Base-by-base conservation (phyloP, 371 early-diverging fungal species). In the Umbelopsis sp. region DNA sequence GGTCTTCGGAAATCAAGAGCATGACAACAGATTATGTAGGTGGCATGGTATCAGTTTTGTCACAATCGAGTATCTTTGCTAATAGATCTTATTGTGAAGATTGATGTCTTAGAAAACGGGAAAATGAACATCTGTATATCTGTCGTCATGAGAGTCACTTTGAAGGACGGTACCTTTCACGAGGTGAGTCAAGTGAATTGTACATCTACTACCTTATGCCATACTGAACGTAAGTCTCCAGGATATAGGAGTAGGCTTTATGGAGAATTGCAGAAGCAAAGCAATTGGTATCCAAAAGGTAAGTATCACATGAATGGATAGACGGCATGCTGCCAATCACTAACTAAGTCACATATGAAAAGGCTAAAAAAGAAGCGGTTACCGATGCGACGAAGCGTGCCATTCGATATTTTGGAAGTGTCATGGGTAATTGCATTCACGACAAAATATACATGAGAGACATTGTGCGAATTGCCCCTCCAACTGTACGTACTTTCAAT, bases 341-440 rank as follows among this genome's bases (percentile, higher is more conserved):
- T 29, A 38, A 14, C 25, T 5, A 41, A 12, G 1, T 41, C 10
- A 10, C 7, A 7, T 41, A 18, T 29, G 29, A 29, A 22, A 69
- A 91, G 86, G 96, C 96, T 6, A 93, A 91, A 72, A 99, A 99
- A 72, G 97, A 98, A 77, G 96, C 99, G 1, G 87, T 87, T 0
- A 99, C 99, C 0, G 99, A 99, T 81, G 98, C 90, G 0, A 68
- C 97, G 35, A 99, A 99, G 80, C 85, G 99, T 46, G 91, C 98
- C 0, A 72, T 99, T 66, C 88, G 95, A 8, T 84, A 87, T 67
- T 99, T 99, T 86, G 99, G 99, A 20, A 96, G 96, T 70, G 89
- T 89, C 9, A 69, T 99, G 50, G 99, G 99, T 18, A 96, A 96
- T 70, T 99, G 99, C 70, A 80, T 97, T 3, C 97, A 98, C 76